A percentile compares a stretch with the other conserved stretches of the same genome.
Evolutionary conservation across 495 filamentous ascomycete genomes (phyloP).

Genomic region (Lichina pygmaea): DNA sequence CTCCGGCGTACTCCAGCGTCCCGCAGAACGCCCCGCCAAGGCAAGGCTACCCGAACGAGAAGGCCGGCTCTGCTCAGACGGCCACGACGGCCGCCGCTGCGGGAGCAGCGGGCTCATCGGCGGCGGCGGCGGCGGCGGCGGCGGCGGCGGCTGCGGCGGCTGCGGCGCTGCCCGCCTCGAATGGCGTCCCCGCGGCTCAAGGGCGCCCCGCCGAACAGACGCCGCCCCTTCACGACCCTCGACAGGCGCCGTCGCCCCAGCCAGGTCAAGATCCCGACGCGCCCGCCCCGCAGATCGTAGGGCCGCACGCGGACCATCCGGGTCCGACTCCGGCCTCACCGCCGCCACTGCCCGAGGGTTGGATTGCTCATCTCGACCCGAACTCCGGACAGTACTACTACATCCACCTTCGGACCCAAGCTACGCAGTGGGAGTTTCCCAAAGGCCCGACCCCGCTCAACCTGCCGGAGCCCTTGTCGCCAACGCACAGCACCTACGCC

Average conservation of each 20-base stretch:
- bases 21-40: conserved; percentile 20
- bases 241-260: conserved; percentile 10
- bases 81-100: background rate
- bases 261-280: conserved; percentile 5
- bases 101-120: conserved; percentile 5
- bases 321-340: conserved; percentile 44
- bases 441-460: conserved; percentile 70
- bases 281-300: conserved; percentile 5
- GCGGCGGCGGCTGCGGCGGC: conserved; percentile 14
- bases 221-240: conserved; percentile 62
- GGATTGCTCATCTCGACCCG: conserved; percentile 90
- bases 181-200: conserved; percentile 9
- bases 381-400: conserved; percentile 97
- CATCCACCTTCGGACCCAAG: conserved; percentile 85
- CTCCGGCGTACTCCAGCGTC: conserved; percentile 76
- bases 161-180: conserved; percentile 8
- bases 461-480: conserved; percentile 58
- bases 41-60: conserved; percentile 55
- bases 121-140: conserved; percentile 5
- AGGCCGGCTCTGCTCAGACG: conserved; percentile 18
- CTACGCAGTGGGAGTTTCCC: conserved; percentile 96
- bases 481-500: conserved; percentile 50
- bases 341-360: conserved; percentile 84
- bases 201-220: conserved; percentile 33
- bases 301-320: conserved; percentile 10